A percentile compares a stretch with the other conserved stretches of the same genome.
phyloP scores from a whole-genome alignment of 108 stramenopile genomes.

The Nitzschia putrida region DNA sequence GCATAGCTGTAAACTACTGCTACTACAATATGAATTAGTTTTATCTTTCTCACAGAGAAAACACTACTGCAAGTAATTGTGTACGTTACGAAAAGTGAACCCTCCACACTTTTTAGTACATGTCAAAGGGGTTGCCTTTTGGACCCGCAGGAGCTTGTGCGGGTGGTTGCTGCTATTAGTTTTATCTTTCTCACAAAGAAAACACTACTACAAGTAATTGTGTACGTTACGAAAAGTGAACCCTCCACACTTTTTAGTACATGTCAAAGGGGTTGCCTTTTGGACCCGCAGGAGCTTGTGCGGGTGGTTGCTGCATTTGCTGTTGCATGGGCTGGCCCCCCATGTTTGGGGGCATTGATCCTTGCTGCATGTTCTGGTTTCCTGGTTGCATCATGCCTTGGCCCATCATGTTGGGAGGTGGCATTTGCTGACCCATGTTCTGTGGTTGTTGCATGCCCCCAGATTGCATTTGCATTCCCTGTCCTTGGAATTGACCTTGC shows the following conservation, averaged over 20 bases:
- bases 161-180: neutral
- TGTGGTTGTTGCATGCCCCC: constrained; percentile 8
- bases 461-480: neutral
- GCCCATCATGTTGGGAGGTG: neutral
- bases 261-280: constrained; percentile 53
- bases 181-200: no score
- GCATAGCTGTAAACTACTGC: no score
- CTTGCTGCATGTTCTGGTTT: neutral
- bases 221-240: no score
- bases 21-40: no score
- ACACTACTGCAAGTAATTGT: no score
- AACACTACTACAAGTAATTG: no score
- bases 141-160: constrained; percentile 19
- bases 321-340: constrained; percentile 7
- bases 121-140: constrained; percentile 50
- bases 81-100: no score
- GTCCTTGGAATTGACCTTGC: constrained; percentile 3
- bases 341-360: constrained; percentile 2
- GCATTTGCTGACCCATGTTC: constrained; percentile 16
- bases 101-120: constrained; percentile 42
- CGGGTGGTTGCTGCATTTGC: neutral
- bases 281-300: constrained; percentile 18
- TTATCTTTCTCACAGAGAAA: no score
- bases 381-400: constrained; percentile 9
- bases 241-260: constrained; percentile 37